phyloP scores from a whole-genome alignment of 108 stramenopile species.

The Skeletonema potamos region DNA sequence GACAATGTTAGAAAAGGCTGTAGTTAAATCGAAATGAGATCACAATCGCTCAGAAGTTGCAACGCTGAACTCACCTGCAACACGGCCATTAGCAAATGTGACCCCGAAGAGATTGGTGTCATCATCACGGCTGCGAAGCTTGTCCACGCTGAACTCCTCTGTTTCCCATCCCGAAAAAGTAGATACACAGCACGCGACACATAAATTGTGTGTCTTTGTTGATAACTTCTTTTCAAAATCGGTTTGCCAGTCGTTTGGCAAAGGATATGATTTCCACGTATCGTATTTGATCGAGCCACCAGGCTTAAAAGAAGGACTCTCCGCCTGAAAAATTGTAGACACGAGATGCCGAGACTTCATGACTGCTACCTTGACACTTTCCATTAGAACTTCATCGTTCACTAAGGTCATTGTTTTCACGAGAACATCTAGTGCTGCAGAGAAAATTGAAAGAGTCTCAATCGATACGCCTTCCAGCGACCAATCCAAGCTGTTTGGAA shows the following conservation, averaged over 20 bases:
- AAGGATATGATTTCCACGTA: conserved; percentile 30
- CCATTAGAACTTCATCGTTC: conserved; percentile 1
- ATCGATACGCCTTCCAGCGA: conserved; percentile 17
- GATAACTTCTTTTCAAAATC: conserved; percentile 49
- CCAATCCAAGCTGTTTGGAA: conserved; percentile 23
- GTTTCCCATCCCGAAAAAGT: conserved; percentile 83
- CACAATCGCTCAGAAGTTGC: background rate
- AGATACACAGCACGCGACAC: conserved; percentile 73
- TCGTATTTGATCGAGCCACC: background rate
- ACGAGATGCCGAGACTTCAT: conserved; percentile 17
- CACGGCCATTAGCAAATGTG: conserved; percentile 42
- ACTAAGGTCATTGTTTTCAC: conserved; percentile 8
- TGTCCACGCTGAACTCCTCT: conserved; percentile 63
- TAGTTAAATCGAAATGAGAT: too few relatives aligned
- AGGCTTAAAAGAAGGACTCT: background rate
- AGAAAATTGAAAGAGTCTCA: conserved; percentile 25
- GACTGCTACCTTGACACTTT: conserved; percentile 3
- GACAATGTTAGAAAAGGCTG: background rate
- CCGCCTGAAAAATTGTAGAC: conserved; percentile 27
- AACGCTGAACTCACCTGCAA: conserved; percentile 36
- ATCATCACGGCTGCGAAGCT: conserved; percentile 45
- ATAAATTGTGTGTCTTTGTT: conserved; percentile 59
- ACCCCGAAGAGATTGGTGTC: conserved; percentile 63
- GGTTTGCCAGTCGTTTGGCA: conserved; percentile 52
- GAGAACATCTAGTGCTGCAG: conserved; percentile 14